phyloP scores from a whole-genome alignment of 2,329 filamentous ascomycete genomes.

The Colletotrichum phormii region DNA sequence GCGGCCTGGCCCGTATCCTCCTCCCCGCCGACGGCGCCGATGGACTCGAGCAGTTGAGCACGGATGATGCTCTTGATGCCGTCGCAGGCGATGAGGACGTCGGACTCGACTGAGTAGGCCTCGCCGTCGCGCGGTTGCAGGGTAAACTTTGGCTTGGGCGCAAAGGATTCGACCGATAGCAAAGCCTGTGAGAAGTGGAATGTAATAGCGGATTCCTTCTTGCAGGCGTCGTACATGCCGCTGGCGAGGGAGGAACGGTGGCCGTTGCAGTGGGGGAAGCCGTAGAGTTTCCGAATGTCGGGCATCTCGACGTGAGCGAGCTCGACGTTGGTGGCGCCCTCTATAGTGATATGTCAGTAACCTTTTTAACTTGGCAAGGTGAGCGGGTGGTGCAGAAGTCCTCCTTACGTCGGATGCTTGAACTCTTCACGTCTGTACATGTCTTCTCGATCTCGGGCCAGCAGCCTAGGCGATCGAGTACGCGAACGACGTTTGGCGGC shows the following conservation, averaged over 20 bases:
- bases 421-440: constrained; percentile 76
- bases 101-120: constrained; percentile 64
- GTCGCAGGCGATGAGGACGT: constrained; percentile 65
- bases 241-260: constrained; percentile 80
- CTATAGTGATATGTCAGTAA: constrained; percentile 45
- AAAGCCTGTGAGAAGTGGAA: constrained; percentile 76
- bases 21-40: constrained; percentile 65
- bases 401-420: constrained; percentile 74
- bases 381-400: background rate
- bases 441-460: constrained; percentile 79
- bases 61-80: constrained; percentile 66
- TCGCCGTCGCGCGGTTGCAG: constrained; percentile 67
- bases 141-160: constrained; percentile 69
- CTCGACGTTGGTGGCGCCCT: constrained; percentile 76
- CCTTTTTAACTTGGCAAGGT: background rate
- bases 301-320: constrained; percentile 77
- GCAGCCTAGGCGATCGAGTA: constrained; percentile 78
- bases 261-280: constrained; percentile 83
- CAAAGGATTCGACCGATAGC: constrained; percentile 67
- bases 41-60: constrained; percentile 64
- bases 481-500: constrained; percentile 83
- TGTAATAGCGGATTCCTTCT: constrained; percentile 69
- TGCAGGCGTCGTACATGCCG: constrained; percentile 77
- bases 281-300: constrained; percentile 75
- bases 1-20: constrained; percentile 80